Evolutionary conservation across 2,329 filamentous ascomycete species (phyloP).

Genomic region (Hypocreales sp.): DNA sequence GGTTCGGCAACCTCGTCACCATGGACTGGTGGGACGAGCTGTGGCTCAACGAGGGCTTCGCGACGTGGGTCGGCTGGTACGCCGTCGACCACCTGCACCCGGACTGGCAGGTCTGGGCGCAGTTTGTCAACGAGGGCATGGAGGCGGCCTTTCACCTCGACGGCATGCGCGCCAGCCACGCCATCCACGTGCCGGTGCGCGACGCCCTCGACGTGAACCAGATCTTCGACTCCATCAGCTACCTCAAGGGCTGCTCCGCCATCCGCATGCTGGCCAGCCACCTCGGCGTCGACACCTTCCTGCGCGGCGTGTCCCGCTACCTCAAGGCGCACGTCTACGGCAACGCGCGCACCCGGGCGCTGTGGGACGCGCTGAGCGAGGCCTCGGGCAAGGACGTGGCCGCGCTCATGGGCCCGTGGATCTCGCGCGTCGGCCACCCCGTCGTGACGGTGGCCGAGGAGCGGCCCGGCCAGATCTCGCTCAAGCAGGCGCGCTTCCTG

Average conservation of each 20-base stretch:
- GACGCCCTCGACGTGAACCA: constrained; percentile 95
- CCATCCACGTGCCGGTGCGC: constrained; percentile 87
- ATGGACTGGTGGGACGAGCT: constrained; percentile 96
- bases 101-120: constrained; percentile 95
- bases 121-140: constrained; percentile 91
- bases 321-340: constrained; percentile 77
- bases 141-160: constrained; percentile 86
- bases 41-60: constrained; percentile 93
- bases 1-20: constrained; percentile 90
- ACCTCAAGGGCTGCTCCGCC: constrained; percentile 88
- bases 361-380: constrained; percentile 79
- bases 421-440: constrained; percentile 88
- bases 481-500: constrained; percentile 81
- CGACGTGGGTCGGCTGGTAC: constrained; percentile 95
- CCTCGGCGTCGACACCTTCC: constrained; percentile 74
- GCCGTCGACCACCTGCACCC: constrained; percentile 85
- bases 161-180: constrained; percentile 78
- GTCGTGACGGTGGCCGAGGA: constrained; percentile 77
- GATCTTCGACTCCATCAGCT: constrained; percentile 94
- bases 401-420: constrained; percentile 86
- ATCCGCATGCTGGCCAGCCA: constrained; percentile 93
- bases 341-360: constrained; percentile 78
- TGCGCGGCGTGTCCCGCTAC: constrained; percentile 81
- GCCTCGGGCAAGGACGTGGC: constrained; percentile 79
- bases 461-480: constrained; percentile 60